These are phyloP conservation scores for Myxozyma geophila DNA, from an alignment of 805 yeast genomes.

Conservation along the genomic window DNA sequence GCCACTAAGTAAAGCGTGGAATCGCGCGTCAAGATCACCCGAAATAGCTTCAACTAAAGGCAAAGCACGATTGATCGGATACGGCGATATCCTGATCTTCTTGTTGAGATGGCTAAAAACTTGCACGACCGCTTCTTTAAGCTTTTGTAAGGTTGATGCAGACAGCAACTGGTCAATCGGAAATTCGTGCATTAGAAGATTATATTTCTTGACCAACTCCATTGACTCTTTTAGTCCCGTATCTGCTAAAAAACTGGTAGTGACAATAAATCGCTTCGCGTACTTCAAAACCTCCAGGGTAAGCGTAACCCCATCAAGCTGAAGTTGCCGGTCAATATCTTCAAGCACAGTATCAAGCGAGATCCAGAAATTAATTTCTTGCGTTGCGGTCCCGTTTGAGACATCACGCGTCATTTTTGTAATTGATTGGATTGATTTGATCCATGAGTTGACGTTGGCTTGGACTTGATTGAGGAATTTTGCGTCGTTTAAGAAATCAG, in stretches of 20 bases:
- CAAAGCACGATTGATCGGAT: constrained; percentile 69
- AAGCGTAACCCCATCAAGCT: constrained; percentile 56
- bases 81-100: constrained; percentile 60
- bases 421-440: constrained; percentile 61
- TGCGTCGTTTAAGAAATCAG: constrained; percentile 54
- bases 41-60: constrained; percentile 69
- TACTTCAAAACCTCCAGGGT: constrained; percentile 65
- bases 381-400: constrained; percentile 57
- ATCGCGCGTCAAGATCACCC: constrained; percentile 55
- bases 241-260: constrained; percentile 72
- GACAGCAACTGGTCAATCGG: constrained; percentile 65
- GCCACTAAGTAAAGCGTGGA: constrained; percentile 49
- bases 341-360: constrained; percentile 66
- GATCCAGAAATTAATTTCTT: constrained; percentile 77
- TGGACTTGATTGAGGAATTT: constrained; percentile 71
- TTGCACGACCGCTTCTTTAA: constrained; percentile 52
- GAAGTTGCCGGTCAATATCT: constrained; percentile 62
- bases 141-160: constrained; percentile 51
- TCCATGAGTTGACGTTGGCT: constrained; percentile 72
- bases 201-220: constrained; percentile 55
- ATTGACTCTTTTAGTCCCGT: constrained; percentile 57
- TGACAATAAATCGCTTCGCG: constrained; percentile 80
- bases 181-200: constrained; percentile 67
- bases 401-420: constrained; percentile 60
- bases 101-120: constrained; percentile 65